Base-by-base conservation (phyloP, 2,329 filamentous ascomycete species). In the Neoscytalidium dimidiatum region DNA sequence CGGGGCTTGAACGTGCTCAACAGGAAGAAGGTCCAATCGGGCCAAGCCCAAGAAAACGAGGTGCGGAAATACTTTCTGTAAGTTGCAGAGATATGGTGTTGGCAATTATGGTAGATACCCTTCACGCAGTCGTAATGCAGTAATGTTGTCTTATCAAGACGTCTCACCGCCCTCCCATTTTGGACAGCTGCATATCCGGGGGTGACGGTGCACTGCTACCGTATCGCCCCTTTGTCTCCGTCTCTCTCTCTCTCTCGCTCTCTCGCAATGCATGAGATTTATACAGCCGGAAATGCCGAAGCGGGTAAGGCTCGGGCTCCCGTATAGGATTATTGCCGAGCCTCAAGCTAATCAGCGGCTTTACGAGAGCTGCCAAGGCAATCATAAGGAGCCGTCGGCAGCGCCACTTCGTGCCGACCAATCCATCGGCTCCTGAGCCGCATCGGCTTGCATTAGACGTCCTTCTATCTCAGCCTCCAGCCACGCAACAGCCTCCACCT, bases 1-100 rank as follows among this genome's bases (percentile, higher is more conserved):
- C 46, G 66, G 14, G 13, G 66, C 5, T 43, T 68, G 29, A 69
- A 70, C 17, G 2, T 44, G 11, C 13, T 17, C 26, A 60, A 46
- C 56, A 60, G 23, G 41, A 46, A 46, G 38, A 60, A 46, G 26
- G 19, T 60, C 3, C 19, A 60, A 13, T 26, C 26, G 2, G 56
- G 56, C 17, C 44, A 31, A 5, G 28, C 38, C 23, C 23, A 19
- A 13, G 56, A 35, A 41, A 9, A 44, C 8, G 41, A 60, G 13
- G 56, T 46, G 23, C 56, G 56, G 26, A 46, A 60, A 7, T 60
- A 60, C n/a, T 23, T 60, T n/a, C 14, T 60, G 56, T 60, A 13
- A 46, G 41, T 33, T n/a, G 0, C 14, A 17, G 33, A 6, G 17
- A 41, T 7, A n/a, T 19, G 19, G 35, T 5, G 29, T 5, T 29